phyloP scores from a whole-genome alignment of 1,284 basidiomycete genomes.

The Ceratobasidium sp. region DNA sequence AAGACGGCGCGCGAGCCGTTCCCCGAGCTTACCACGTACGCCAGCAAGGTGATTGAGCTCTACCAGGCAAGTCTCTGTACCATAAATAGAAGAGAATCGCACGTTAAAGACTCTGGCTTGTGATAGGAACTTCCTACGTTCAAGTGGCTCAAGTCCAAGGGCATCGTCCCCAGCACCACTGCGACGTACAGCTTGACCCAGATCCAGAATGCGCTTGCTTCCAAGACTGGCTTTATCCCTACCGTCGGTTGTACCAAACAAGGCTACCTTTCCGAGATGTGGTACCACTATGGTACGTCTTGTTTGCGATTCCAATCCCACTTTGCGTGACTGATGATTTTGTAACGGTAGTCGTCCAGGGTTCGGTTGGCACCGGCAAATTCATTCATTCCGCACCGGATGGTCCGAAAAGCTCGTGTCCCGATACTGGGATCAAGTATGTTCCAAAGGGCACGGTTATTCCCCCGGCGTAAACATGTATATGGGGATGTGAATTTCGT shows the following conservation, averaged over 20 bases:
- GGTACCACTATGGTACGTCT: constrained; percentile 42
- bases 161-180: constrained; percentile 53
- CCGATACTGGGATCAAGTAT: constrained; percentile 42
- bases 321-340: background rate
- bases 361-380: constrained; percentile 35
- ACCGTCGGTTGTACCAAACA: constrained; percentile 38
- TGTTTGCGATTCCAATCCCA: background rate
- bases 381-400: constrained; percentile 42
- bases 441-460: constrained; percentile 43
- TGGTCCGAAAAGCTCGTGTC: constrained; percentile 40
- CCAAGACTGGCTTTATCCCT: constrained; percentile 40
- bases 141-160: constrained; percentile 54
- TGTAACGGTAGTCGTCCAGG: constrained; percentile 30
- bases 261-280: constrained; percentile 41
- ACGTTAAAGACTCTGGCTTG: background rate
- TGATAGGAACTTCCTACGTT: constrained; percentile 52
- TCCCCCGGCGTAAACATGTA: background rate
- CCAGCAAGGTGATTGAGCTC: constrained; percentile 48
- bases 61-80: constrained; percentile 43
- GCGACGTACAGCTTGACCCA: constrained; percentile 53
- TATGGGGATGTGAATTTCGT: background rate
- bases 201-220: constrained; percentile 49
- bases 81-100: background rate
- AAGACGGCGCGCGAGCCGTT: constrained; percentile 41
- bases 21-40: constrained; percentile 51